phyloP scores from a whole-genome alignment of 1,284 basidiomycete genomes.

The Cutaneotrichosporon sp. region DNA sequence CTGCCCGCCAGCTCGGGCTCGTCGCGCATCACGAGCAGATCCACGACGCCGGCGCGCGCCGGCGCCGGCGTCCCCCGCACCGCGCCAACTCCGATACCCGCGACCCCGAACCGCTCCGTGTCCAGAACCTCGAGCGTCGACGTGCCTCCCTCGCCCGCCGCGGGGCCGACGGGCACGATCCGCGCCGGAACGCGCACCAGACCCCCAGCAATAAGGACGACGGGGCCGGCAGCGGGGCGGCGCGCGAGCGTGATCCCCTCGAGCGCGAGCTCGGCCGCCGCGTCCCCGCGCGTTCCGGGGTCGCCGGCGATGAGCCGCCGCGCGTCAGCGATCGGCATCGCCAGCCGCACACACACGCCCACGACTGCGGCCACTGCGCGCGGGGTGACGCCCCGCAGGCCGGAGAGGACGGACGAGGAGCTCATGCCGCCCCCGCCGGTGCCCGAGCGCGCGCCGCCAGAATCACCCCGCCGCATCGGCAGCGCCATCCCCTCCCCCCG shows the following conservation, averaged over 20 bases:
- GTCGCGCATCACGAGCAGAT: conserved; percentile 1
- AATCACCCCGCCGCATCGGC: neutral
- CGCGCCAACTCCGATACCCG: neutral
- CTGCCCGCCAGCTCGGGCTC: neutral
- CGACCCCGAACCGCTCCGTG: neutral
- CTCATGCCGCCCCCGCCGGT: conserved; percentile 5
- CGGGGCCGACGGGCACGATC: neutral
- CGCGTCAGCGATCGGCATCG: neutral
- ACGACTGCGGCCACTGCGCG: neutral
- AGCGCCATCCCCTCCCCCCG: neutral
- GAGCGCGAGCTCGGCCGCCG: neutral
- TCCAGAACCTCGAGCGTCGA: conserved; percentile 1
- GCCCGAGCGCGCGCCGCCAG: neutral
- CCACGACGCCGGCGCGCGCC: conserved; percentile 1
- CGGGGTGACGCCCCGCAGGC: neutral
- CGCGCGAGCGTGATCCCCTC: neutral
- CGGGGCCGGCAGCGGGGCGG: neutral
- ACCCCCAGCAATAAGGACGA: neutral
- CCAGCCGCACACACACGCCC: neutral
- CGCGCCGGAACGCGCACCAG: neutral
- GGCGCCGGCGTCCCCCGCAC: neutral
- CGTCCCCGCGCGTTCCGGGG: neutral
- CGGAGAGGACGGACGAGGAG: neutral
- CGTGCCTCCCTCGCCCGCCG: neutral
- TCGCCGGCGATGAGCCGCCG: neutral